Evolutionary conservation across 139 green algal genomes (phyloP).

Genomic region (Tetratostichococcus sp.): DNA sequence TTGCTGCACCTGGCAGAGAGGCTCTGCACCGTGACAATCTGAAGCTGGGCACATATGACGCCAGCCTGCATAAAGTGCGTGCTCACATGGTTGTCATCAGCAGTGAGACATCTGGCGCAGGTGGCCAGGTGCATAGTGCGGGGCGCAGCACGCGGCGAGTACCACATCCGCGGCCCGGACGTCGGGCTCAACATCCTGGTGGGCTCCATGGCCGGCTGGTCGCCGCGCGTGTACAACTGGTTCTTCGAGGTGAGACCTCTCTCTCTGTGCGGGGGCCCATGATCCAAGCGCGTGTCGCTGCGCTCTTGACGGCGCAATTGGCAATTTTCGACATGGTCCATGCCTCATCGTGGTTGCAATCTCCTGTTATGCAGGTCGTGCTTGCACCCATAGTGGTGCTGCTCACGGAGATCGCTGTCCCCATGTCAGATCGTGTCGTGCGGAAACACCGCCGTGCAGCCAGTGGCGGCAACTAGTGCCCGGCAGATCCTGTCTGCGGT

Average conservation of each 20-base stretch:
- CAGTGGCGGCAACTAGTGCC: not conserved
- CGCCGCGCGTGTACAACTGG: slow-evolving; percentile 1
- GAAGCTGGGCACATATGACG: too few species aligned
- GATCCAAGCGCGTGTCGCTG: too few species aligned
- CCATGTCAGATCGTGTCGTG: not conserved
- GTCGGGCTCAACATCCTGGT: slow-evolving; percentile 45
- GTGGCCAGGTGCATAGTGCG: slow-evolving; percentile 46
- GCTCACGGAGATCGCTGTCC: not conserved
- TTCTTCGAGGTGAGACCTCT: not conserved
- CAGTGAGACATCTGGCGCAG: slow-evolving; percentile 16
- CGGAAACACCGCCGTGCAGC: not conserved
- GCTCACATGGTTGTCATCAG: too few species aligned
- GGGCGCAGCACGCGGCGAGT: slow-evolving; percentile 39
- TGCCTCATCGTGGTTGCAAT: too few species aligned
- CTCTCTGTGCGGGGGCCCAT: too few species aligned
- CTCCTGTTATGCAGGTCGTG: not conserved
- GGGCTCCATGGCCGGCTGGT: slow-evolving; percentile 26
- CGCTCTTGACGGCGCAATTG: too few species aligned
- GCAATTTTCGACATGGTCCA: too few species aligned
- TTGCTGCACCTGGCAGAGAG: too few species aligned
- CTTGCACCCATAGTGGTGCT: slow-evolving; percentile 23
- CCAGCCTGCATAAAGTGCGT: too few species aligned
- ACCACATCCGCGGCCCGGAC: slow-evolving; percentile 57
- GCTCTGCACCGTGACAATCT: too few species aligned
- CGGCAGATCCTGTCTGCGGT: too few species aligned